A percentile compares a stretch with the other conserved stretches of the same genome.
Conservation (phyloP, 2,329 filamentous ascomycete genomes). For the Phialocephala subalpina region DNA sequence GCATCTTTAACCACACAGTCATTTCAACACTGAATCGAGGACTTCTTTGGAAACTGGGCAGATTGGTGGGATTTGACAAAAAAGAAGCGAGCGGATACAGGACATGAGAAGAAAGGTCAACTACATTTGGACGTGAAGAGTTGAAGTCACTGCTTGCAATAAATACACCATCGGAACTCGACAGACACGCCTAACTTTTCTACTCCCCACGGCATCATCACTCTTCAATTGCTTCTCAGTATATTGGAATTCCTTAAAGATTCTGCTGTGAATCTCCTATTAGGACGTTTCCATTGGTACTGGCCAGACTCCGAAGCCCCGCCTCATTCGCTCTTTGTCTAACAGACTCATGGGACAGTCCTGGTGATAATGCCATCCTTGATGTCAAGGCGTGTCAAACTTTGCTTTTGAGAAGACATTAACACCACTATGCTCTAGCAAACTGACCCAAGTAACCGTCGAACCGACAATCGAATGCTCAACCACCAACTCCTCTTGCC, state of each 20-base stretch:
- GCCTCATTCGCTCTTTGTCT: not conserved
- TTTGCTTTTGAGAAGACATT: constrained; percentile 14
- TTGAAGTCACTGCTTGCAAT: not conserved
- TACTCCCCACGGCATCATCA: not conserved
- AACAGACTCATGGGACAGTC: not conserved
- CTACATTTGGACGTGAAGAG: too few species aligned
- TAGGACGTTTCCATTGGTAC: not conserved
- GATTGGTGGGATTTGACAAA: too few species aligned
- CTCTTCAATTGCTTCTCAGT: not conserved
- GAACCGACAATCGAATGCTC: constrained; percentile 2
- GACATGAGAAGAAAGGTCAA: not conserved
- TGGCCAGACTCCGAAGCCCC: too few species aligned
- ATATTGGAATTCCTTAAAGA: not conserved
- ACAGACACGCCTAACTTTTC: not conserved
- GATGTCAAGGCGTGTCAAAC: not conserved
- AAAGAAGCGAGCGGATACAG: not conserved
- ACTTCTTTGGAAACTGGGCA: not conserved
- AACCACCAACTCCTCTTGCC: constrained; percentile 16
- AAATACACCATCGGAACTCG: not conserved
- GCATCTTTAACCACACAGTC: not conserved
- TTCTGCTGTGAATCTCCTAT: not conserved
- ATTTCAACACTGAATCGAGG: not conserved
- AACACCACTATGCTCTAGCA: constrained; percentile 14
- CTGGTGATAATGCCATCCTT: not conserved
- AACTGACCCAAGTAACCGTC: constrained; percentile 11